Evolutionary conservation across 78 protist genomes (phyloP).

Genomic region (Dictyostelium brefeldianum): DNA sequence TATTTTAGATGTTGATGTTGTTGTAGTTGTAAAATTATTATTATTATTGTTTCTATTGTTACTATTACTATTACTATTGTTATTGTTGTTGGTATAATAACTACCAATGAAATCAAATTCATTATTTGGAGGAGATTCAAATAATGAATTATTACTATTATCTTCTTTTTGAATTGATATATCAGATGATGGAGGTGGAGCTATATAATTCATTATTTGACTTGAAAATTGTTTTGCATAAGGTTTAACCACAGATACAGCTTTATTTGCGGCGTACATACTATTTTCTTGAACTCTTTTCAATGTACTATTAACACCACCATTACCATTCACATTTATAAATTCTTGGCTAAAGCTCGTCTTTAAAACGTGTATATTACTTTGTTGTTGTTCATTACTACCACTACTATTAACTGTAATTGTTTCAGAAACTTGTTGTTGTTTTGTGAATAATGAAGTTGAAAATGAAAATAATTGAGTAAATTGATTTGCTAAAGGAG

Average conservation of each 20-base stretch:
- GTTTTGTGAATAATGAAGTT: slow-evolving; percentile 11
- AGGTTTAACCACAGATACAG: slow-evolving; percentile 55
- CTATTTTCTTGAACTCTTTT: slow-evolving; percentile 35
- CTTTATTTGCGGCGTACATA: slow-evolving; percentile 15
- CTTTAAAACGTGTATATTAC: background rate
- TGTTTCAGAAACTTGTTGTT: background rate
- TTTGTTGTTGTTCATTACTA: background rate
- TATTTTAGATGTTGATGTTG: background rate
- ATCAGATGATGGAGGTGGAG: slow-evolving; percentile 16
- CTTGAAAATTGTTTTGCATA: slow-evolving; percentile 46
- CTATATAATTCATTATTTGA: slow-evolving; percentile 14
- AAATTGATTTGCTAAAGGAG: slow-evolving; percentile 25
- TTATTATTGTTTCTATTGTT: background rate
- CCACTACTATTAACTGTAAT: background rate
- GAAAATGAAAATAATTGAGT: slow-evolving; percentile 29
- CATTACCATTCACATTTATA: background rate
- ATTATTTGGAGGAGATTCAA: background rate
- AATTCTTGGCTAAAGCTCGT: background rate
- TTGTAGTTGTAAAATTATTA: background rate
- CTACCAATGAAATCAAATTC: slow-evolving; percentile 7
- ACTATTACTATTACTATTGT: background rate
- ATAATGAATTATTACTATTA: background rate
- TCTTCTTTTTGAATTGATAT: background rate
- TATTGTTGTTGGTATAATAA: background rate
- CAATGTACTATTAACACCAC: background rate